Conservation (phyloP, 73 alveolate genomes). For the Tetrahymena elliotti region DNA sequence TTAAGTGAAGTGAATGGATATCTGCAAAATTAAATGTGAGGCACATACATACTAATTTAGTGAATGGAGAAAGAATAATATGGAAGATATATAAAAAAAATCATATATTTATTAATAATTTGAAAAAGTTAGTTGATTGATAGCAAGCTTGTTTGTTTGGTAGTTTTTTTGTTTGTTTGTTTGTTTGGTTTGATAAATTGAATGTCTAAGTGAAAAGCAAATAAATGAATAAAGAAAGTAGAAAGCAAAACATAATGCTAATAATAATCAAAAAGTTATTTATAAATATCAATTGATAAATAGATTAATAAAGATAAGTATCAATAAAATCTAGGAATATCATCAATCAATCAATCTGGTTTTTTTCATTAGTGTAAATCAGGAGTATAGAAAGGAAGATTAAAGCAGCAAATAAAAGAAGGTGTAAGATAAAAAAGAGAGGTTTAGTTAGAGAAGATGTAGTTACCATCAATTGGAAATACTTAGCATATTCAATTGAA, state of each 20-base stretch:
- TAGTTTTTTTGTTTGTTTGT: too few species aligned
- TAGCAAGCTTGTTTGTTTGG: neutral
- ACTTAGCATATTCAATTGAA: conserved; percentile 29
- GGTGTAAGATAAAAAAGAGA: neutral
- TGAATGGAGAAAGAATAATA: too few species aligned
- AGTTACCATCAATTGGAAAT: neutral
- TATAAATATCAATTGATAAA: neutral
- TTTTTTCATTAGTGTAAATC: neutral
- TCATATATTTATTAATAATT: too few species aligned
- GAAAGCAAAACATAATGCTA: neutral
- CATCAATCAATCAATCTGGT: neutral
- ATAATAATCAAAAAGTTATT: neutral
- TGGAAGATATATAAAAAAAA: neutral
- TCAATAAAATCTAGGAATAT: neutral
- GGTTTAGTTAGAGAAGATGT: neutral
- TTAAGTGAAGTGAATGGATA: too few species aligned
- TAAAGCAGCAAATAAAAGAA: neutral
- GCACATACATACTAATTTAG: neutral
- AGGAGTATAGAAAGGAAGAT: neutral
- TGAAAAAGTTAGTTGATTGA: neutral
- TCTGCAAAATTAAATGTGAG: neutral
- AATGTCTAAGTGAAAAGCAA: neutral
- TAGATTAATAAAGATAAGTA: neutral
- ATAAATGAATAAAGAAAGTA: too few species aligned
- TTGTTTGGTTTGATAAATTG: too few species aligned